phyloP scores from a whole-genome alignment of 805 yeast species.

The Cyberlindnera veronae region DNA sequence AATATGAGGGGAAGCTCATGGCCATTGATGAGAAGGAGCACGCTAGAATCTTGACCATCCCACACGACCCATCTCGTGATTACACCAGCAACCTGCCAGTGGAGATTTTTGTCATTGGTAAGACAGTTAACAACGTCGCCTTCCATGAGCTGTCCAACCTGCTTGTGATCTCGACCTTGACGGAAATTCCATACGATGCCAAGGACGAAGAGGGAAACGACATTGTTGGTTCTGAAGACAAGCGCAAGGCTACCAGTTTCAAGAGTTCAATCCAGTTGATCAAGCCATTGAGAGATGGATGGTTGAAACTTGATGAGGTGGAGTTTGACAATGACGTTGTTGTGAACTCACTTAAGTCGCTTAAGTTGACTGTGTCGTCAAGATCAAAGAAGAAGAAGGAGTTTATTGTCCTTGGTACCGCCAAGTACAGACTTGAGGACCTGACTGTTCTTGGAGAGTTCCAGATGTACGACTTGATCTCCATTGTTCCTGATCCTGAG shows the following conservation, averaged over 20 bases:
- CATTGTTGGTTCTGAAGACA: conserved; percentile 52
- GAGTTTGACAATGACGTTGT: conserved; percentile 68
- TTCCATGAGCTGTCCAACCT: conserved; percentile 67
- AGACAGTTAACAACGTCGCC: conserved; percentile 60
- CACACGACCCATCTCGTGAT: conserved; percentile 35
- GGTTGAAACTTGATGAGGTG: conserved; percentile 72
- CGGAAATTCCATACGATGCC: conserved; percentile 57
- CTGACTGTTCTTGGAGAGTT: conserved; percentile 75
- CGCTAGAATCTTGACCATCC: conserved; percentile 50
- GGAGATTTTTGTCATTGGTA: conserved; percentile 47
- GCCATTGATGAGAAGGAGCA: conserved; percentile 67
- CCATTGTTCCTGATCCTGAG: conserved; percentile 85
- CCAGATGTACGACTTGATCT: conserved; percentile 68
- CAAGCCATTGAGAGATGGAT: conserved; percentile 54
- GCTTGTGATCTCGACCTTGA: conserved; percentile 57
- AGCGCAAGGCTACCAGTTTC: conserved; percentile 53
- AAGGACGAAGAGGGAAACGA: conserved; percentile 71
- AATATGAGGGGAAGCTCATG: conserved; percentile 46
- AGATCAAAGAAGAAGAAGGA: conserved; percentile 49
- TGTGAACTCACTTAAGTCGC: conserved; percentile 33
- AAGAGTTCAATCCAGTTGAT: conserved; percentile 61
- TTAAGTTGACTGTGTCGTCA: conserved; percentile 36
- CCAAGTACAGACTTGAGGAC: conserved; percentile 75
- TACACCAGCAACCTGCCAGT: conserved; percentile 64
- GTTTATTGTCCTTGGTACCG: conserved; percentile 74